phyloP scores from a whole-genome alignment of 768 basidiomycete species.

The Leccinum subtestaceum region DNA sequence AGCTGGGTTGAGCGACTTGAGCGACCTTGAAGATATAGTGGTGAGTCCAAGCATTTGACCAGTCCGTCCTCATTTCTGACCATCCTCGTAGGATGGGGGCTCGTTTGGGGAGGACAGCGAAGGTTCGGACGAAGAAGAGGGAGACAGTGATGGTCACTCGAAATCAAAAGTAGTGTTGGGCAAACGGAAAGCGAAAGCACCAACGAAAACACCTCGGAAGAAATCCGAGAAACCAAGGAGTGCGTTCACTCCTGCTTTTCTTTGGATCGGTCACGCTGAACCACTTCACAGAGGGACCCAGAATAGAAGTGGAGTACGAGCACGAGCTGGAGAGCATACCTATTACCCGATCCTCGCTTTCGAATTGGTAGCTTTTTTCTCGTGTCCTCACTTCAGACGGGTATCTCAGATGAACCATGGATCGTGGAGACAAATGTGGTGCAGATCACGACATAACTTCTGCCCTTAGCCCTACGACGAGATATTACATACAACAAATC shows the following conservation, averaged over 20 bases:
- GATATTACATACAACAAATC: conserved; percentile 6
- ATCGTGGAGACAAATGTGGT: neutral
- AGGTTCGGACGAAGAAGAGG: conserved; percentile 40
- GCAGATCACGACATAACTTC: neutral
- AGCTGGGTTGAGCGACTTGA: conserved; percentile 41
- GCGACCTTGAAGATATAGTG: conserved; percentile 62
- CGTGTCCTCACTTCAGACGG: neutral
- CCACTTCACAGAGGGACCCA: conserved; percentile 55
- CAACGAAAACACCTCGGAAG: conserved; percentile 44
- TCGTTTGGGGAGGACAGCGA: conserved; percentile 43
- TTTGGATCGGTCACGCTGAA: conserved; percentile 13
- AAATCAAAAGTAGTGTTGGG: conserved; percentile 51
- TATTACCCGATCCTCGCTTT: conserved; percentile 48
- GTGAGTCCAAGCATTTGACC: conserved; percentile 38
- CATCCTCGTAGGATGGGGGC: conserved; percentile 30
- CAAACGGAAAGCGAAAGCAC: conserved; percentile 61
- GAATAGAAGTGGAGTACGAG: conserved; percentile 96
- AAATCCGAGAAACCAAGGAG: conserved; percentile 64
- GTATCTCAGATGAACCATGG: neutral
- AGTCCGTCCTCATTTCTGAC: conserved; percentile 19
- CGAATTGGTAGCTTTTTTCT: conserved; percentile 47
- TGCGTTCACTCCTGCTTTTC: conserved; percentile 32
- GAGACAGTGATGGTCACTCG: conserved; percentile 37
- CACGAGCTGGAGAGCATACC: conserved; percentile 77
- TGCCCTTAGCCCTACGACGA: neutral